Base-by-base conservation (phyloP, 306 rosid genomes). In the Cucumis cinereus region DNA sequence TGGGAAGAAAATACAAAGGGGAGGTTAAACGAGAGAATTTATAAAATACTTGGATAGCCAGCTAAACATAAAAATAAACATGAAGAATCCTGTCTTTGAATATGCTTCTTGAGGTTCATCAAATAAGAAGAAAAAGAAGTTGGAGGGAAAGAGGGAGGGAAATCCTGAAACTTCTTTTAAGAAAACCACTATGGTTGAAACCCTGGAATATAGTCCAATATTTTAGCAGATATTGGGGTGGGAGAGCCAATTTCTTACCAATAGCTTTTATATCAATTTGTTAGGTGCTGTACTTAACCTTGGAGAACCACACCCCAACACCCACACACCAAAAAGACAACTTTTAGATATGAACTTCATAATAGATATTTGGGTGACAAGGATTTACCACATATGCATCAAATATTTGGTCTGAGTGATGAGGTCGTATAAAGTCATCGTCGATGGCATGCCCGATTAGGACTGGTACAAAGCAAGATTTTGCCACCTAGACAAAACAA, bases 361-460 rank as follows among this genome's bases (percentile, higher is more conserved):
- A 36, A 24, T 41, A 45, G 17, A 56, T 11, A 74, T 52, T 41
- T 28, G 67, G 43, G 54, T 62, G 5, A 56, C 36, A 67, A 47
- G 79, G 72, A 81, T 74, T 74, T 90, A 94, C 99, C 98, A 86
- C 82, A 84, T 95, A 95, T 77, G 86, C 95, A 38, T 89, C 93
- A 73, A 78, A 87, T 83, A 95, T 90, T 75, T 84, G 90, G 84
- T 92, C 97, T 5, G 99, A 86, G 83, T 95, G 99, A 84, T 87
- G 98, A 72, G 99, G 98, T 11, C 75, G 92, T 78, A 95, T 92
- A 77, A 95, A 92, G 88, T 92, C 99, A 81, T 95, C 99, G 33
- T 95, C 98, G 79, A 83, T 84, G 80, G 91, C 99, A 78, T 95
- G 99, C 56, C 99, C 99, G 43, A 95, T 53, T 76, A 90, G 81